Evolutionary conservation across 441 rosid genomes (phyloP).

Genomic region (Omphalea diandra): DNA sequence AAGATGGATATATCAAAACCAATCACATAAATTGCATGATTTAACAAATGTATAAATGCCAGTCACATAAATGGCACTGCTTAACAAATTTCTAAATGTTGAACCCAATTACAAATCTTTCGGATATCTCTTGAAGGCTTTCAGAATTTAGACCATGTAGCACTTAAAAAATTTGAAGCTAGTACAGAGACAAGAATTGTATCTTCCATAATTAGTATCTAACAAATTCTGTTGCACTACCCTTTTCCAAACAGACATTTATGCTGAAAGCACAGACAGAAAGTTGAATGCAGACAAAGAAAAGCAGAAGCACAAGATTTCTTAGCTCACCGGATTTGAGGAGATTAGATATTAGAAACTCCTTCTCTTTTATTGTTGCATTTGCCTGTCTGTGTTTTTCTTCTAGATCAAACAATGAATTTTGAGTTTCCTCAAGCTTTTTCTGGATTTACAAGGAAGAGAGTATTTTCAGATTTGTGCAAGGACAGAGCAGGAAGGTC

Average conservation of each 20-base stretch:
- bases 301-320: slow-evolving; percentile 1
- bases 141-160: background rate
- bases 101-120: background rate
- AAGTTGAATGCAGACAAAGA: background rate
- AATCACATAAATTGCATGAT: background rate
- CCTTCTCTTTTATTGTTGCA: slow-evolving; percentile 90
- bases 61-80: background rate
- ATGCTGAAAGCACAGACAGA: slow-evolving; percentile 5
- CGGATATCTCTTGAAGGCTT: background rate
- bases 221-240: background rate
- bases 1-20: background rate
- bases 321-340: slow-evolving; percentile 76
- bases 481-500: background rate
- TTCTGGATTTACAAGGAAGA: slow-evolving; percentile 44
- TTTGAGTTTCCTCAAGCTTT: slow-evolving; percentile 82
- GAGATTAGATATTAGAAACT: slow-evolving; percentile 80
- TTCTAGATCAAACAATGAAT: slow-evolving; percentile 73
- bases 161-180: background rate
- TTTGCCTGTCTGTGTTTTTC: slow-evolving; percentile 91
- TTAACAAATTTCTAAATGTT: background rate
- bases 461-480: slow-evolving; percentile 20
- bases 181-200: background rate
- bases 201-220: background rate
- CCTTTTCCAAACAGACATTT: background rate
- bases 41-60: background rate